phyloP scores from a whole-genome alignment of 2,329 filamentous ascomycete genomes.

The Aspergillus luchuensis region DNA sequence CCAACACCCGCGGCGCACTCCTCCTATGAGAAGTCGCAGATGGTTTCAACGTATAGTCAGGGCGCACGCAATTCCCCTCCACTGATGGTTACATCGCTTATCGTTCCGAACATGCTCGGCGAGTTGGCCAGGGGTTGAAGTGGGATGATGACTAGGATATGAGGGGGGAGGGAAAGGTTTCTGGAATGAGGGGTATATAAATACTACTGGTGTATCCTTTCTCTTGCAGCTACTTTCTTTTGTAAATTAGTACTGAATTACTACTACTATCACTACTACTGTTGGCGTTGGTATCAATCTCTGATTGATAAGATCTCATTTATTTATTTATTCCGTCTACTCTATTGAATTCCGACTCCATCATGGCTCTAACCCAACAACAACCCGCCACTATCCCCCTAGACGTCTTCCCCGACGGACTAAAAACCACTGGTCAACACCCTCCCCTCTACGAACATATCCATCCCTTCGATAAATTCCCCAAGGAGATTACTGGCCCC shows the following conservation, averaged over 20 bases:
- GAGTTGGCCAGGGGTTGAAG: neutral
- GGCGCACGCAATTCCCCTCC: slow-evolving; percentile 5
- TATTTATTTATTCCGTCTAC: neutral
- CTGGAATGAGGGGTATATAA: neutral
- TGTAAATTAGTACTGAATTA: neutral
- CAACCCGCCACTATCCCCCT: slow-evolving; percentile 44
- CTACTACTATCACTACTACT: neutral
- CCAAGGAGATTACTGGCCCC: slow-evolving; percentile 67
- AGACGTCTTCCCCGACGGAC: slow-evolving; percentile 63
- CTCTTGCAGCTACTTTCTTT: neutral
- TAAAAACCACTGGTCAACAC: slow-evolving; percentile 72
- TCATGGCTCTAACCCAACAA: slow-evolving; percentile 41
- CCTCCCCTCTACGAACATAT: slow-evolving; percentile 66
- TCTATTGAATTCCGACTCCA: too few species aligned
- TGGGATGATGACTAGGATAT: neutral
- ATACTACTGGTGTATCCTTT: neutral
- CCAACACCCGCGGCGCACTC: neutral
- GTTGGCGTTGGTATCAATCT: neutral
- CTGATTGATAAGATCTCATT: neutral
- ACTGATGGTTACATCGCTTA: slow-evolving; percentile 5
- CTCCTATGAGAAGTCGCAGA: neutral
- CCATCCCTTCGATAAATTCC: slow-evolving; percentile 69
- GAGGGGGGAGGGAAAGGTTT: neutral
- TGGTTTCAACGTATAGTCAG: neutral
- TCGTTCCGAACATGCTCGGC: neutral